A percentile compares a stretch with the other conserved stretches of the same genome.
Conservation (phyloP, 768 basidiomycete species). For the Clathrus columnatus region DNA sequence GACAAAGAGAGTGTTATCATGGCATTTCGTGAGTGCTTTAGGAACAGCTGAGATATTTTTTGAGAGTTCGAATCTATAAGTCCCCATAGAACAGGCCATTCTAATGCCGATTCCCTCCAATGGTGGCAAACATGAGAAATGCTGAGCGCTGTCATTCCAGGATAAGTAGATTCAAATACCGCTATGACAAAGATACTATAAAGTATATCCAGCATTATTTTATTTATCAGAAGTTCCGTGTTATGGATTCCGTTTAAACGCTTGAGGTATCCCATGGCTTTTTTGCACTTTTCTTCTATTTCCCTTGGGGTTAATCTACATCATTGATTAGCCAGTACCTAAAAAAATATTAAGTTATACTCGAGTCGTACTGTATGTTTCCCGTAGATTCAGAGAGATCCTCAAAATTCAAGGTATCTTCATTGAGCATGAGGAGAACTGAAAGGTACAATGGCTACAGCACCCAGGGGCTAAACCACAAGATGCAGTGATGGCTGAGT, state of each 20-base stretch:
- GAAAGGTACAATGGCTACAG: too few relatives aligned
- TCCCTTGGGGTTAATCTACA: too few relatives aligned
- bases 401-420: too few relatives aligned
- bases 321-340: too few relatives aligned
- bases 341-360: too few relatives aligned
- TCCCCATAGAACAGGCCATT: neutral
- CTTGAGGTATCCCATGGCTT: too few relatives aligned
- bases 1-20: neutral
- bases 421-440: too few relatives aligned
- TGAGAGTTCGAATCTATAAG: neutral
- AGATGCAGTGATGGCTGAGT: too few relatives aligned
- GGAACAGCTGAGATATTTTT: neutral
- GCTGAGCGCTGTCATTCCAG: neutral
- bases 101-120: neutral
- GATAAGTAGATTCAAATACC: neutral
- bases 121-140: neutral
- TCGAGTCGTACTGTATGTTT: too few relatives aligned
- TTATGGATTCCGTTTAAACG: neutral
- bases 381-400: too few relatives aligned
- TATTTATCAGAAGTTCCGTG: neutral
- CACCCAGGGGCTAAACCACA: too few relatives aligned
- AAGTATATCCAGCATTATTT: neutral
- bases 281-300: too few relatives aligned
- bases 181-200: neutral
- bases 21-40: neutral